Conservation (phyloP, 163 green algal genomes). For the Coccomyxa subellipsoidea region DNA sequence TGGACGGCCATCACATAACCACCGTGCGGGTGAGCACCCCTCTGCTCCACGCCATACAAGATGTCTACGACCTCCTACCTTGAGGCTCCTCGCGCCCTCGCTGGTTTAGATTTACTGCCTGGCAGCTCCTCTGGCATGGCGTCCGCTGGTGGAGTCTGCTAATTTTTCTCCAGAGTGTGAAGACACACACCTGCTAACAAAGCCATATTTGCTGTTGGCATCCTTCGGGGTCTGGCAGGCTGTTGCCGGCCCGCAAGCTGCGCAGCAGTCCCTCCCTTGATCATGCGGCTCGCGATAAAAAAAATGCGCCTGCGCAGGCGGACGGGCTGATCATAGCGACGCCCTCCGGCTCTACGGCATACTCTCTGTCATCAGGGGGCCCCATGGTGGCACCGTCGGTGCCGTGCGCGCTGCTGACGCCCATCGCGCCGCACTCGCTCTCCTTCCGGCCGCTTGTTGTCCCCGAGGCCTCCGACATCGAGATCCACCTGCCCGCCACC, state of each 20-base stretch:
- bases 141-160: no score
- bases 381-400: slow-evolving; percentile 86
- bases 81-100: no score
- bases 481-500: slow-evolving; percentile 65
- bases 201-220: no score
- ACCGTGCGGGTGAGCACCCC: slow-evolving; percentile 52
- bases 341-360: slow-evolving; percentile 85
- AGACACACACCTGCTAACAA: no score
- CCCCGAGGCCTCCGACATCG: slow-evolving; percentile 78
- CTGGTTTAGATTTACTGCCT: no score
- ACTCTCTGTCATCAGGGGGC: slow-evolving; percentile 79
- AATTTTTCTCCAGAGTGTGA: no score
- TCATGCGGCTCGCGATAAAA: no score
- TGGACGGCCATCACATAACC: slow-evolving; percentile 82
- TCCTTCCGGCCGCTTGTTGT: slow-evolving; percentile 85
- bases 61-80: not conserved
- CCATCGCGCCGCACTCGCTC: slow-evolving; percentile 83
- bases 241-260: no score
- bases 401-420: slow-evolving; percentile 84
- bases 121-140: no score
- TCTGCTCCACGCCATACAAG: not conserved
- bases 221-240: no score
- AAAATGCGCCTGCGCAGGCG: no score
- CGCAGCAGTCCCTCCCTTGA: no score
- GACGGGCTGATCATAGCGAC: slow-evolving; percentile 93